Evolutionary conservation across 1,284 basidiomycete genomes (phyloP), one percentile per base, ranked within the genome.

Genomic region (Cutaneotrichosporon sp.): DNA sequence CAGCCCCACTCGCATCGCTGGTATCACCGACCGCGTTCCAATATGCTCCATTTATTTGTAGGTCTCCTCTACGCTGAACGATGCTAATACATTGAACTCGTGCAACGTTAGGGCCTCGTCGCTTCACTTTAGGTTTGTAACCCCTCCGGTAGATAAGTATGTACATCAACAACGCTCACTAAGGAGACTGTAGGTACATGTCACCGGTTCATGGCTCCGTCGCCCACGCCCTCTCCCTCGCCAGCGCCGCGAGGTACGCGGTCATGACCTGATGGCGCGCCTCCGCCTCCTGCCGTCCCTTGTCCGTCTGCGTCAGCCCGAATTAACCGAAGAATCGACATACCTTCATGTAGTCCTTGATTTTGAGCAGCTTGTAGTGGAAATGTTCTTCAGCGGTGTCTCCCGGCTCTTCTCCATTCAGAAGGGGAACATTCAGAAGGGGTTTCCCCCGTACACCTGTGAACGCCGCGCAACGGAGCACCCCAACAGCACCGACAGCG

Each of bases 401-500:
- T 6, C 11, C 53, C 36, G 87, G 86, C 31, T 26, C 26, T 26
- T 26, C 26, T 26, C 3, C 26, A 26, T 26, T 26, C 26, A 26
- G 26, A 26, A 26, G 26, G 26, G 96, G 87, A 21, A 64, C 60
- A 13, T 65, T 60, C 14, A 71, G 16, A 32, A 72, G 63, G 16
- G 56, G 55, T 11, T 69, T 58, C 47, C 65, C 67, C 31, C 62
- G 63, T 0, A 83, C 84, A 11, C 88, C 85, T 64, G 86, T 90
- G 74, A 87, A 97, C 0, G 93, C 92, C 2, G 91, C 87, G 72
- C 90, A 94, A 0, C 94, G 85, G 83, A 97, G 81, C 66, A 97
- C 86, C 4, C 92, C 93, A 66, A 96, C 90, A 6, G 89, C 90
- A 2, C 94, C 94, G 56, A 97, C 93, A 1, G 92, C n/a, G 76